A percentile compares a stretch with the other conserved stretches of the same genome.
Conservation (phyloP, 208 protist genomes). For the Sergeia podlipaevii region DNA sequence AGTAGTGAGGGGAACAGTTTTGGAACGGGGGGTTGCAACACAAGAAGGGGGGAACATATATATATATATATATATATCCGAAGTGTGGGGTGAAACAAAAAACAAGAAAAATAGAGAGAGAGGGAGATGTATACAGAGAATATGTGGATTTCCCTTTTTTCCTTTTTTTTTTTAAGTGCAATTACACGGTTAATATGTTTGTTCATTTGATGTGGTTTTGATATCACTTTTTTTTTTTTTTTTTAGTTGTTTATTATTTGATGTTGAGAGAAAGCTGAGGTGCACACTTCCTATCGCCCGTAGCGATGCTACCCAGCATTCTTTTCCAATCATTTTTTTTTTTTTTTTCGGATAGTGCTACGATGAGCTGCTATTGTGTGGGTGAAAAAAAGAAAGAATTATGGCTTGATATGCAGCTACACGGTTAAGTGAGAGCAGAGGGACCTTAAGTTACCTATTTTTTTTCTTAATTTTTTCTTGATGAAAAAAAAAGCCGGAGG, state of each 20-base stretch:
- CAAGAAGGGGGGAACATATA: neutral
- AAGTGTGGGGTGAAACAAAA: neutral
- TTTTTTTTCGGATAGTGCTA: neutral
- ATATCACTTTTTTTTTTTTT: constrained; percentile 3
- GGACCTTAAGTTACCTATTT: no score
- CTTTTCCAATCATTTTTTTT: neutral
- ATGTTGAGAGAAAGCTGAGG: no score
- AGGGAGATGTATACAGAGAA: constrained; percentile 6
- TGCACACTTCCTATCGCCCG: no score
- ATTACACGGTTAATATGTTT: no score
- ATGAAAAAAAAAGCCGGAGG: no score
- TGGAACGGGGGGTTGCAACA: neutral
- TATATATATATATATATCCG: constrained; percentile 6
- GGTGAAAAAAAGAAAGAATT: no score
- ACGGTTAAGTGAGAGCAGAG: no score
- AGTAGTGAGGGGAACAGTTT: neutral
- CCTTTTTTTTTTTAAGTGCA: neutral
- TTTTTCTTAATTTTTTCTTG: no score
- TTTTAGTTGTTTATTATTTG: constrained; percentile 9
- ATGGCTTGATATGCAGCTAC: constrained; percentile 8
- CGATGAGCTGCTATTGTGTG: no score
- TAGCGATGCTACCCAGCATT: no score
- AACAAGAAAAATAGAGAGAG: neutral
- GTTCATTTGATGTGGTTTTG: no score
- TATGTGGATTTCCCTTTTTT: neutral